phyloP scores from a whole-genome alignment of 2,329 filamentous ascomycete species.

The Cladorrhinum sp. region DNA sequence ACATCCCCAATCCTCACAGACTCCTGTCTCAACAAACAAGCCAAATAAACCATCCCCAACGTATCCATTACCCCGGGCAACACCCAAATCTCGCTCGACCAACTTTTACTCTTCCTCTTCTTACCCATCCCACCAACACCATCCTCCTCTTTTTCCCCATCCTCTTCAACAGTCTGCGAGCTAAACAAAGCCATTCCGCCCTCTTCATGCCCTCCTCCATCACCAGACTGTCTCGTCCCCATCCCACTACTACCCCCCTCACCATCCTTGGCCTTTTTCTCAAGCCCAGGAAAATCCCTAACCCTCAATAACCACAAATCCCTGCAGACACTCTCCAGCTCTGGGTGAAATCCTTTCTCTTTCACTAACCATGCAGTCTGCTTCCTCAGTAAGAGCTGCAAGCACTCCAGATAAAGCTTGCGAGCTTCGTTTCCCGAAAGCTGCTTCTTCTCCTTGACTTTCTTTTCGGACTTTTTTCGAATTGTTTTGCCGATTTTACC shows the following conservation, averaged over 20 bases:
- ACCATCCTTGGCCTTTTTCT: slow-evolving; percentile 34
- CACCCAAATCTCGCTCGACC: slow-evolving; percentile 49
- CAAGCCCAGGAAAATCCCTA: slow-evolving; percentile 54
- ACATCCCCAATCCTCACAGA: slow-evolving; percentile 76
- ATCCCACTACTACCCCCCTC: too few species aligned
- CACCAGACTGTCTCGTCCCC: slow-evolving; percentile 35
- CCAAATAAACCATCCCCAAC: slow-evolving; percentile 76
- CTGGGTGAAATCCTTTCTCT: slow-evolving; percentile 61
- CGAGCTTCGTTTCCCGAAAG: slow-evolving; percentile 66
- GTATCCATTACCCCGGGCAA: slow-evolving; percentile 71
- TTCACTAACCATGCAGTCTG: slow-evolving; percentile 74
- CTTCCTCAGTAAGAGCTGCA: slow-evolving; percentile 80
- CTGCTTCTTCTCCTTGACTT: slow-evolving; percentile 53
- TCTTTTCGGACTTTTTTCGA: slow-evolving; percentile 56
- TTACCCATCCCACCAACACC: neutral
- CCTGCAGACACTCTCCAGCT: slow-evolving; percentile 74
- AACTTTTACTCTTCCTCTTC: slow-evolving; percentile 36
- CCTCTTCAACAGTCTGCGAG: slow-evolving; percentile 49
- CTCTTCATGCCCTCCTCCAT: slow-evolving; percentile 44
- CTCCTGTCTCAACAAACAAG: slow-evolving; percentile 68
- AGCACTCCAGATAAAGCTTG: slow-evolving; percentile 76
- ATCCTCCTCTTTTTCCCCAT: slow-evolving; percentile 28
- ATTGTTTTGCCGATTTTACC: slow-evolving; percentile 55
- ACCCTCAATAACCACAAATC: slow-evolving; percentile 81
- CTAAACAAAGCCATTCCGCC: slow-evolving; percentile 50